A percentile compares a stretch with the other conserved stretches of the same genome.
Conservation (phyloP, 768 basidiomycete species). For the Macrocybe gigantea region DNA sequence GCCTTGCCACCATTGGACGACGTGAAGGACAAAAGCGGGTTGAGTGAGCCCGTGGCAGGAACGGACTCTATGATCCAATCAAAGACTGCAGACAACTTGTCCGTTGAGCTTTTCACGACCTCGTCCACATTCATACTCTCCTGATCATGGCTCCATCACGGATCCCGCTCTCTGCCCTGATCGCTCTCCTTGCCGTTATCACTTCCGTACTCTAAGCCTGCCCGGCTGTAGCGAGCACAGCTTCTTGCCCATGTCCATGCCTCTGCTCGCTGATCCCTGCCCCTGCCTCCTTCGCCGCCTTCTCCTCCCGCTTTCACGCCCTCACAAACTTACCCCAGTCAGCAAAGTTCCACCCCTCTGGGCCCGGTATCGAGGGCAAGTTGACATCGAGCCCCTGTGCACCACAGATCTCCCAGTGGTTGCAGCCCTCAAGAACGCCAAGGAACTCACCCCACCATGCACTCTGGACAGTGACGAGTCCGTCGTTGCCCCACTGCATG, state of each 20-base stretch:
- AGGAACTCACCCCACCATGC: slow-evolving; percentile 96
- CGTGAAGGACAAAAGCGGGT: too few relatives aligned
- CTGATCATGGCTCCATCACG: too few relatives aligned
- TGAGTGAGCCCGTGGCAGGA: slow-evolving; percentile 19
- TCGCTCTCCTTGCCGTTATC: slow-evolving; percentile 15
- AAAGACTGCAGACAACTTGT: slow-evolving; percentile 66
- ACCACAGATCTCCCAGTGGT: slow-evolving; percentile 96
- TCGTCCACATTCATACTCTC: slow-evolving; percentile 29
- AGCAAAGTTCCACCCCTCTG: slow-evolving; percentile 40
- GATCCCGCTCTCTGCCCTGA: slow-evolving; percentile 10
- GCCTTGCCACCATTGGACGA: too few relatives aligned
- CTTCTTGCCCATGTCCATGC: too few relatives aligned
- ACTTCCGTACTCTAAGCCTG: slow-evolving; percentile 3
- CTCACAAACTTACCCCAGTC: slow-evolving; percentile 63
- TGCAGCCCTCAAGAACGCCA: slow-evolving; percentile 81
- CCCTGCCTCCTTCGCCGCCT: slow-evolving; percentile 29
- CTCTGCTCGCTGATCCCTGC: slow-evolving; percentile 4
- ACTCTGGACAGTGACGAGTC: slow-evolving; percentile 85
- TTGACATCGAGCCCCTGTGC: slow-evolving; percentile 71
- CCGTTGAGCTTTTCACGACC: slow-evolving; percentile 60
- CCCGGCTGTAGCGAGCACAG: background rate
- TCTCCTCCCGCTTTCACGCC: slow-evolving; percentile 56
- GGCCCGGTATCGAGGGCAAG: slow-evolving; percentile 36
- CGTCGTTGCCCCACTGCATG: slow-evolving; percentile 77
- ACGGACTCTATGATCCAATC: slow-evolving; percentile 78